A percentile compares a stretch with the other conserved stretches of the same genome.
phyloP scores from a whole-genome alignment of 352 stramenopile genomes.

The Phytophthora lateralis region DNA sequence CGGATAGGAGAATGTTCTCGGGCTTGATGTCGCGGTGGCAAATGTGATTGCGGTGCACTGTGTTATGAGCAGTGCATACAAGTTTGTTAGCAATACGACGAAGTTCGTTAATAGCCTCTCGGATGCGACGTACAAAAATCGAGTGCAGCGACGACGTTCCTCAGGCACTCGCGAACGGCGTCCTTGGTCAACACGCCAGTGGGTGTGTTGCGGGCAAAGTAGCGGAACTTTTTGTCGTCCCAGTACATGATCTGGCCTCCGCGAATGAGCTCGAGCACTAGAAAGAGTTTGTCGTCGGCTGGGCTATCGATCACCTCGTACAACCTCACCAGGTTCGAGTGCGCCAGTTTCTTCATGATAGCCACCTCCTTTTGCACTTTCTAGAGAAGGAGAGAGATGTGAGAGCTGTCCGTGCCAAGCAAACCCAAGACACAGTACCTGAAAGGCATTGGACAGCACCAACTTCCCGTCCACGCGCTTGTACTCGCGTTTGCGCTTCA shows the following conservation, averaged over 20 bases:
- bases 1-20: slow-evolving; percentile 76
- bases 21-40: slow-evolving; percentile 89
- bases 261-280: slow-evolving; percentile 84
- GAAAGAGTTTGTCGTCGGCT: slow-evolving; percentile 76
- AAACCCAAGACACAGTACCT: slow-evolving; percentile 17
- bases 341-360: slow-evolving; percentile 86
- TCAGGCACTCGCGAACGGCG: slow-evolving; percentile 64
- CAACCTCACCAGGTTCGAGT: slow-evolving; percentile 72
- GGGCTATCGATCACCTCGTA: slow-evolving; percentile 86
- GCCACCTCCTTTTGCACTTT: slow-evolving; percentile 84
- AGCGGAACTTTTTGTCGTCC: slow-evolving; percentile 75
- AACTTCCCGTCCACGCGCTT: slow-evolving; percentile 80
- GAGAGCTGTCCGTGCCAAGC: not conserved
- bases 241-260: slow-evolving; percentile 87
- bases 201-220: slow-evolving; percentile 37
- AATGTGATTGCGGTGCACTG: slow-evolving; percentile 82
- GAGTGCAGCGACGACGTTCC: slow-evolving; percentile 76
- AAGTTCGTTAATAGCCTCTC: not conserved
- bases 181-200: slow-evolving; percentile 41
- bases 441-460: slow-evolving; percentile 77
- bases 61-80: not conserved
- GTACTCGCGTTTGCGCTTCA: slow-evolving; percentile 86
- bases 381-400: slow-evolving; percentile 19
- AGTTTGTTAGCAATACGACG: not conserved
- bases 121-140: slow-evolving; percentile 63